A percentile compares a stretch with the other conserved stretches of the same genome.
Conservation (phyloP, 2,329 filamentous ascomycete species). For the Xylaria multiplex region DNA sequence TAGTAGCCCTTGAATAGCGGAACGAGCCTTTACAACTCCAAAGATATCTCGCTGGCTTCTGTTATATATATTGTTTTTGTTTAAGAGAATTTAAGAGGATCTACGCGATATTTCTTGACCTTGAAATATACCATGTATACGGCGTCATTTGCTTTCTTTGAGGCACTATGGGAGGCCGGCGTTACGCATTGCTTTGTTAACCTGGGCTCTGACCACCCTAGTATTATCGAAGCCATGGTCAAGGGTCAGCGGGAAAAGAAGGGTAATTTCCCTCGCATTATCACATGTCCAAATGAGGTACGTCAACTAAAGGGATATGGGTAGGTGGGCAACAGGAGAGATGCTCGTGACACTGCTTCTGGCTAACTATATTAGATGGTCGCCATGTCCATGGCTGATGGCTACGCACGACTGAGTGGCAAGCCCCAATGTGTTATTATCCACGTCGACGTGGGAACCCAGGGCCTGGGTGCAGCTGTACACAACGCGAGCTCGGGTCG, state of each 20-base stretch:
- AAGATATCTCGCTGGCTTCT: not conserved
- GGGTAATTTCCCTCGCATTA: constrained; percentile 74
- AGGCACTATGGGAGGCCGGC: constrained; percentile 52
- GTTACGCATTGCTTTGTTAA: constrained; percentile 65
- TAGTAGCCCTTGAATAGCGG: not conserved
- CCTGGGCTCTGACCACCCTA: constrained; percentile 77
- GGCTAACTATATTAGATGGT: constrained; percentile 70
- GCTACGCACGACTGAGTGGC: constrained; percentile 76
- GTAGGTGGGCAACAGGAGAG: not conserved
- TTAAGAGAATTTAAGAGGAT: not conserved
- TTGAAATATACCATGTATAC: constrained; percentile 60
- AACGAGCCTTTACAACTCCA: not conserved
- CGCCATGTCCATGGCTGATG: constrained; percentile 84
- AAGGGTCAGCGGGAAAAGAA: constrained; percentile 75
- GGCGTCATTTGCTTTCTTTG: constrained; percentile 75
- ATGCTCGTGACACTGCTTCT: constrained; percentile 4
- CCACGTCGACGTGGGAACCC: constrained; percentile 84
- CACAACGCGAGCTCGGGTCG: constrained; percentile 82
- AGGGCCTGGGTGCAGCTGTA: constrained; percentile 79
- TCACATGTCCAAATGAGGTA: constrained; percentile 84
- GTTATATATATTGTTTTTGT: not conserved
- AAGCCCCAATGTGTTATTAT: constrained; percentile 81
- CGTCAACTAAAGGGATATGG: constrained; percentile 5
- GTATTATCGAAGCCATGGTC: constrained; percentile 82
- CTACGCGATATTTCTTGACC: not conserved